phyloP scores from a whole-genome alignment of 2,329 filamentous ascomycete species.

The Botryotinia narcissicola region DNA sequence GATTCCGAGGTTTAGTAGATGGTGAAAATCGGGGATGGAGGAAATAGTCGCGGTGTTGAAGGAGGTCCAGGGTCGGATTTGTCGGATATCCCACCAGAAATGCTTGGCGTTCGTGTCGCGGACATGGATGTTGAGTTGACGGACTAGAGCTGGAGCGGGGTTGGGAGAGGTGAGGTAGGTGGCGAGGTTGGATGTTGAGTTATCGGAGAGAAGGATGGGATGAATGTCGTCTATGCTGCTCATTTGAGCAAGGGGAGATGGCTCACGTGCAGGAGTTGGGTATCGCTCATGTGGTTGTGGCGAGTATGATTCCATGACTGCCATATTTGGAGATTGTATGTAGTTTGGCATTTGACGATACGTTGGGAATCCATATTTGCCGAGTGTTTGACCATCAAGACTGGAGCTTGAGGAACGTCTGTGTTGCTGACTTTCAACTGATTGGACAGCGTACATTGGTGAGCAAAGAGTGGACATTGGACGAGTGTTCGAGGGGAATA shows the following conservation, averaged over 20 bases:
- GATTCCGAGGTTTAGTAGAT: constrained; percentile 69
- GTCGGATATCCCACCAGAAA: constrained; percentile 96
- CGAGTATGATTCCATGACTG: constrained; percentile 41
- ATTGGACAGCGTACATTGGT: constrained; percentile 33
- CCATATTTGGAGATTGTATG: constrained; percentile 38
- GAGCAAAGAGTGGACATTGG: constrained; percentile 38
- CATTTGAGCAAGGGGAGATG: constrained; percentile 42
- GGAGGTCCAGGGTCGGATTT: constrained; percentile 76
- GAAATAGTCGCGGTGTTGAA: constrained; percentile 74
- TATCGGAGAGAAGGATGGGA: constrained; percentile 37
- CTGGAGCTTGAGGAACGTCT: constrained; percentile 66
- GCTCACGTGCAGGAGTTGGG: constrained; percentile 43
- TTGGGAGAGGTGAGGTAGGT: constrained; percentile 77
- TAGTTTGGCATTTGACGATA: constrained; percentile 71
- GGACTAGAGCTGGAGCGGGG: constrained; percentile 78
- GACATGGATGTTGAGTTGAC: constrained; percentile 68
- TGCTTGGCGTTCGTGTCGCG: constrained; percentile 70
- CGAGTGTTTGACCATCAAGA: constrained; percentile 63
- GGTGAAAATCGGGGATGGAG: constrained; percentile 67
- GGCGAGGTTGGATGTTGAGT: constrained; percentile 65
- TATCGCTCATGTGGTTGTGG: constrained; percentile 46
- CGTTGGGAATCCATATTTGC: constrained; percentile 77
- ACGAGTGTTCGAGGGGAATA: constrained; percentile 32
- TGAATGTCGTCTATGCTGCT: constrained; percentile 38
- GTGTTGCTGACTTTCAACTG: constrained; percentile 44